Conservation (phyloP, 805 yeast genomes). For the Starmerella bombicola region DNA sequence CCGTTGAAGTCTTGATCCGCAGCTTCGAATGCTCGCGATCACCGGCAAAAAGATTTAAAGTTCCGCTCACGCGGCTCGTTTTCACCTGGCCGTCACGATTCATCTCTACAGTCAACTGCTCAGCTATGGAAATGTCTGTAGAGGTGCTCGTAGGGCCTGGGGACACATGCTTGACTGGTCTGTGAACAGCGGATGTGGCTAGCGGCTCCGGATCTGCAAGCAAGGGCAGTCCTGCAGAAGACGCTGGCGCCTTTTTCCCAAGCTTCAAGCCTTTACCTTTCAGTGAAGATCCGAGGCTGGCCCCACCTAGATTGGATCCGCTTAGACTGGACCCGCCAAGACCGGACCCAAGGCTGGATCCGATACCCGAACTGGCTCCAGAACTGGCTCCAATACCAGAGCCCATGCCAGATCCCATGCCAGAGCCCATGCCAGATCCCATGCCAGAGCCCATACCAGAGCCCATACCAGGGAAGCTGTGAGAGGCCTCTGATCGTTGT, state of each 20-base stretch:
- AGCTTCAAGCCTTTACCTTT: conserved; percentile 67
- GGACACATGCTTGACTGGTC: not conserved
- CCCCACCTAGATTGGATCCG: not conserved
- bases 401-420: conserved; percentile 2
- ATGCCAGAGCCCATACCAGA: conserved; percentile 1
- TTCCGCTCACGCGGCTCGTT: conserved; percentile 73
- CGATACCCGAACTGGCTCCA: not conserved
- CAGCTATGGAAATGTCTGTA: conserved; percentile 63
- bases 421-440: conserved; percentile 1
- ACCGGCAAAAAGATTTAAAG: conserved; percentile 74
- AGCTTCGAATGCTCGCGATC: conserved; percentile 58
- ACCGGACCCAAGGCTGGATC: not conserved
- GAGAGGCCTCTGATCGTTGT: conserved; percentile 36
- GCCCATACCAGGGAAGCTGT: conserved; percentile 8
- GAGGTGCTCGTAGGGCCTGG: conserved; percentile 46
- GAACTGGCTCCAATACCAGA: not conserved
- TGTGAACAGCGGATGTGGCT: conserved; percentile 8
- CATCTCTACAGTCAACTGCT: conserved; percentile 63
- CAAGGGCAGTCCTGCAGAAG: conserved; percentile 21
- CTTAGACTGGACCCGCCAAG: not conserved
- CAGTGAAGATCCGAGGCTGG: conserved; percentile 27
- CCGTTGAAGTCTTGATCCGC: conserved; percentile 45
- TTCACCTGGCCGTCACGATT: conserved; percentile 61
- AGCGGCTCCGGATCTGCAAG: conserved; percentile 29
- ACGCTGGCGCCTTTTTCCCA: conserved; percentile 39